Base-by-base conservation (phyloP, 73 alveolate species). In the Breviolum minutum region DNA sequence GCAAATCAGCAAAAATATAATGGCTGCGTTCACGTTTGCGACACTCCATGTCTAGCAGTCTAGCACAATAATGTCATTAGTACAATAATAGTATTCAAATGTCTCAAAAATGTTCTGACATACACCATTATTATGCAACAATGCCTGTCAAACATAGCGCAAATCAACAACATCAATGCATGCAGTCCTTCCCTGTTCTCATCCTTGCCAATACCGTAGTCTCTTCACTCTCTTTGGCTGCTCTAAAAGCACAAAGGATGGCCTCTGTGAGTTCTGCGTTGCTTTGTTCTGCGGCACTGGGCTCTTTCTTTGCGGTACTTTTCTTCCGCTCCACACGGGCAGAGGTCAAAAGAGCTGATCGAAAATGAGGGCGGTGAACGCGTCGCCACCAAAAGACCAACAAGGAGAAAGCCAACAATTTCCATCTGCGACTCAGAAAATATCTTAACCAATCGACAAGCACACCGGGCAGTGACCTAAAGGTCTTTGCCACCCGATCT, bases 401-500 rank as follows among this genome's bases (percentile, higher is more conserved):
- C 19, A 77, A 27, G 61, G 63, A 22, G 63, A 77, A 63, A 13
- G 69, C 20, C 40, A 81, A 32, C 40, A 71, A 20, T 71, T 20
- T 20, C 86, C 86, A 77, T 30, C 86, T 77, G 7, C 86, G 86
- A 30, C 86, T 29, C 9, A 73, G 26, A n/a, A 77, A 10, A 77
- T 77, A 27, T 24, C 63, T 77, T 63, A 77, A 27, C 27, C 9
- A n/a, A 7, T 48, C 40, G 2, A n/a, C 27, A 22, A 77, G 20
- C 24, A 24, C 26, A 29, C 0, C 13, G 86, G 86, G 86, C 63
- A 77, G 86, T 77, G 86, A 77, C 63, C 86, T 10, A 29, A 77
- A 60, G 88, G 88, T 48, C 88, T 80, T 80, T 66, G 88, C 88
- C 68, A 80, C 88, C 88, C 88, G 63, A 77, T 17, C 20, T 26